A percentile compares a stretch with the other conserved stretches of the same genome.
These are phyloP conservation scores for Cudoniella acicularis DNA, from an alignment of 495 filamentous ascomycete genomes.

Conservation along the genomic window DNA sequence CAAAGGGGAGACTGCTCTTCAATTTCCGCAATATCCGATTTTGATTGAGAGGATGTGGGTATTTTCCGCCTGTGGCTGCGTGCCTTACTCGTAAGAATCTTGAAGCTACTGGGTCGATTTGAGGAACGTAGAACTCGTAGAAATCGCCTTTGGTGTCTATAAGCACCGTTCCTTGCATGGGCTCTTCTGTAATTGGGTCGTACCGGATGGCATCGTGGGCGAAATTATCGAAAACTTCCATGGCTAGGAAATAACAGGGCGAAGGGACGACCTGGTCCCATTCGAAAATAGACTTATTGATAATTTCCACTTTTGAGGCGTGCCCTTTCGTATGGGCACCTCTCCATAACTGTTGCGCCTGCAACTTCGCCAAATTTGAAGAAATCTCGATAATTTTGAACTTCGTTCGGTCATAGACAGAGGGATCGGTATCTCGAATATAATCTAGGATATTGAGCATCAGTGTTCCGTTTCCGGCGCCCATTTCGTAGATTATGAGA, in stretches of 20 bases:
- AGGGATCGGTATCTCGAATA: slow-evolving; percentile 83
- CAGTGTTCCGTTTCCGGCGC: slow-evolving; percentile 92
- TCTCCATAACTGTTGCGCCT: slow-evolving; percentile 63
- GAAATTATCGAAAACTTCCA: slow-evolving; percentile 99
- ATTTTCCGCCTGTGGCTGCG: slow-evolving; percentile 44
- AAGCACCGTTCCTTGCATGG: slow-evolving; percentile 81
- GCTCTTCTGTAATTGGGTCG: slow-evolving; percentile 65
- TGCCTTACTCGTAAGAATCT: slow-evolving; percentile 79
- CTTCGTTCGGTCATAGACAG: slow-evolving; percentile 90
- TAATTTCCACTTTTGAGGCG: slow-evolving; percentile 80
- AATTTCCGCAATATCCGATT: slow-evolving; percentile 53
- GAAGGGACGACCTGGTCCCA: slow-evolving; percentile 82
- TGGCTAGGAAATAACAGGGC: slow-evolving; percentile 96
- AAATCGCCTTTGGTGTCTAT: slow-evolving; percentile 87
- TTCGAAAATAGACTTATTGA: slow-evolving; percentile 91
- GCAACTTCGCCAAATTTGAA: slow-evolving; percentile 68
- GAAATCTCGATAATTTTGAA: slow-evolving; percentile 97
- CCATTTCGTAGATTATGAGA: slow-evolving; percentile 98
- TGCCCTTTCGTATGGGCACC: slow-evolving; percentile 69
- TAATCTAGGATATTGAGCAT: slow-evolving; percentile 98
- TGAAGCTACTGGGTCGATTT: slow-evolving; percentile 76
- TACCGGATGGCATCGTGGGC: slow-evolving; percentile 92
- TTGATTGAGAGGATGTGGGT: slow-evolving; percentile 50
- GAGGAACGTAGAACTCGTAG: slow-evolving; percentile 80
- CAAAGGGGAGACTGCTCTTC: slow-evolving; percentile 59